These are phyloP conservation scores for Vigna unguiculata DNA, from an alignment of 306 rosid species.

Conservation along the genomic window DNA sequence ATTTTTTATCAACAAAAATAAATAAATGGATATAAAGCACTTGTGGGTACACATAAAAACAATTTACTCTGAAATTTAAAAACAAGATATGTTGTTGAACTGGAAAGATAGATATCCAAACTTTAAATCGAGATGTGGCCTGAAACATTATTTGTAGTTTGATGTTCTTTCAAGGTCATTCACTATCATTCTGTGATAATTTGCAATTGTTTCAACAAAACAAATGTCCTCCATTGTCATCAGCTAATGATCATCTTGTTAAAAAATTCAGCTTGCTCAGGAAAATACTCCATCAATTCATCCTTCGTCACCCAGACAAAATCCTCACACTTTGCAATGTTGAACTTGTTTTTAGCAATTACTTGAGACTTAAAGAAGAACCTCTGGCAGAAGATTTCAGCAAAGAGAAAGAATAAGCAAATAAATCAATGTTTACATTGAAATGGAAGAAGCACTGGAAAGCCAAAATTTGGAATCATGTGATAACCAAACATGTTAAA, in stretches of 20 bases:
- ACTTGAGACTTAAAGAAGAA: conserved; percentile 95
- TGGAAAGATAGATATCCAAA: conserved; percentile 31
- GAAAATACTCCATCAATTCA: conserved; percentile 81
- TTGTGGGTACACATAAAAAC: too few species aligned
- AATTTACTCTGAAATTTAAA: neutral
- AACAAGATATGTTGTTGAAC: conserved; percentile 17
- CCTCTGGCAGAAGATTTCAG: conserved; percentile 55
- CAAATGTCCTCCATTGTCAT: conserved; percentile 29
- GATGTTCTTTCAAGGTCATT: conserved; percentile 33
- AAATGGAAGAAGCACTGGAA: conserved; percentile 4
- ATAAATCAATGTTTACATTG: conserved; percentile 24
- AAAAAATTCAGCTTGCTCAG: conserved; percentile 76
- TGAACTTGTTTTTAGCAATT: conserved; percentile 69
- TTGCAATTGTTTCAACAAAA: conserved; percentile 31
- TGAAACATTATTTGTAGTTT: neutral
- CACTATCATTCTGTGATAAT: neutral
- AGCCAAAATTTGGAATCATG: conserved; percentile 13
- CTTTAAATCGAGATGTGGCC: neutral
- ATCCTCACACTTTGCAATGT: conserved; percentile 70
- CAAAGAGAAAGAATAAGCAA: conserved; percentile 26
- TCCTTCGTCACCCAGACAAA: conserved; percentile 95
- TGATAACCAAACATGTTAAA: neutral
- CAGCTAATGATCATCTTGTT: conserved; percentile 88
- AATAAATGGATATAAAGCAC: too few species aligned
- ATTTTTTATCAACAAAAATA: too few species aligned